A percentile compares a stretch with the other conserved stretches of the same genome.
These are phyloP conservation scores for Bjerkandera adusta DNA, from an alignment of 1,284 basidiomycete species.

Conservation along the genomic window DNA sequence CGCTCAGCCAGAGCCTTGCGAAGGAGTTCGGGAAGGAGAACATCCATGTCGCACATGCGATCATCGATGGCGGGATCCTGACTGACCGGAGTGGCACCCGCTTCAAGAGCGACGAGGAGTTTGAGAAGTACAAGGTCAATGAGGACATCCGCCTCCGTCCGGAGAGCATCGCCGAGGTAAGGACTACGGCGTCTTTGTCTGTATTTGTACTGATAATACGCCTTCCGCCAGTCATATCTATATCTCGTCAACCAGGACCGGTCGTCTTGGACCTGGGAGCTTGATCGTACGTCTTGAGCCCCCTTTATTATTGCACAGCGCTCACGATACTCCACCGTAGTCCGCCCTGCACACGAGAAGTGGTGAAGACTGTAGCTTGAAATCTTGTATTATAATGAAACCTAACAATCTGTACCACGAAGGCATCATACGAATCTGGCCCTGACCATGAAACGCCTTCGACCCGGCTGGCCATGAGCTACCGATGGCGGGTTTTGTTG, in stretches of 20 bases:
- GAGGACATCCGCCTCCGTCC: constrained; percentile 50
- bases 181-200: constrained; percentile 10
- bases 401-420: too few species aligned
- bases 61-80: constrained; percentile 48
- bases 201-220: constrained; percentile 1
- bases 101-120: constrained; percentile 19
- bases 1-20: constrained; percentile 70
- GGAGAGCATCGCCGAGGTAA: constrained; percentile 63
- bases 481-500: too few species aligned
- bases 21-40: constrained; percentile 81
- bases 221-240: constrained; percentile 34
- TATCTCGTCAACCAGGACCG: constrained; percentile 42
- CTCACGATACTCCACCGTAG: constrained; percentile 24
- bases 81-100: constrained; percentile 40
- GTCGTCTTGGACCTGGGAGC: constrained; percentile 50
- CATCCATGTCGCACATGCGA: constrained; percentile 57
- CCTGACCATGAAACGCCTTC: too few species aligned
- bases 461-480: too few species aligned
- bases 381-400: too few species aligned
- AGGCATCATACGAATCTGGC: too few species aligned
- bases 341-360: constrained; percentile 45
- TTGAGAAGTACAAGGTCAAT: constrained; percentile 45
- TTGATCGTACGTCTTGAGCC: constrained; percentile 35
- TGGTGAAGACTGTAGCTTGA: constrained; percentile 35
- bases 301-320: neutral